These are phyloP conservation scores for Mucor mucedo DNA, from an alignment of 371 early-diverging fungal species.

Conservation along the genomic window DNA sequence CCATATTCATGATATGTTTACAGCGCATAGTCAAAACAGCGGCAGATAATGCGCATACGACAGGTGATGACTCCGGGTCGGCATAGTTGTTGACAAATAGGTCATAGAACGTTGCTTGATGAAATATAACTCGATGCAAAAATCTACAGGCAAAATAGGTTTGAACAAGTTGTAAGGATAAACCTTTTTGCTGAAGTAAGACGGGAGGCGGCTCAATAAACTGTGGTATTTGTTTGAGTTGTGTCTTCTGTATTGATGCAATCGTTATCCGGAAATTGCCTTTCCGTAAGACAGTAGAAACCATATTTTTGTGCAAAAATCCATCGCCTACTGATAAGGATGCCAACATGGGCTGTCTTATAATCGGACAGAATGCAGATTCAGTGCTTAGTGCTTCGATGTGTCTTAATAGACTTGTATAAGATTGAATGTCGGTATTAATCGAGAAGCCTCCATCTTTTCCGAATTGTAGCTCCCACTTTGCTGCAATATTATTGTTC, in stretches of 20 bases:
- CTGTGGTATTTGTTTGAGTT: not conserved
- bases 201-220: not conserved
- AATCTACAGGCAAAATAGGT: constrained; percentile 45
- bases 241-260: constrained; percentile 14
- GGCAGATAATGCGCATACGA: constrained; percentile 40
- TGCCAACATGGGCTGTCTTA: constrained; percentile 19
- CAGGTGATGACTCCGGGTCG: constrained; percentile 40
- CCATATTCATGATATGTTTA: constrained; percentile 21
- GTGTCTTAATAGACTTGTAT: constrained; percentile 17
- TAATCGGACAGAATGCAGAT: not conserved
- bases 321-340: constrained; percentile 20
- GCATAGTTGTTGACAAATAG: constrained; percentile 29
- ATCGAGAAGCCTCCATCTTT: constrained; percentile 20
- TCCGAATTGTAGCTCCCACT: constrained; percentile 20
- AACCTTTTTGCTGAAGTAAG: constrained; percentile 2
- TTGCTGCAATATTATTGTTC: not conserved
- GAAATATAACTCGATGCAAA: constrained; percentile 31
- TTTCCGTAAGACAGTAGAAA: constrained; percentile 12
- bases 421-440: constrained; percentile 22
- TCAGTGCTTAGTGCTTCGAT: constrained; percentile 12
- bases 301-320: constrained; percentile 13
- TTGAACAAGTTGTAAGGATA: constrained; percentile 30
- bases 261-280: constrained; percentile 13
- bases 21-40: constrained; percentile 42
- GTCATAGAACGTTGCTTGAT: constrained; percentile 40